Percentiles rank a stretch among this genome's conserved stretches.
These are phyloP conservation scores for Penicillium sp. DNA, from an alignment of 2,329 filamentous ascomycete genomes.

Conservation along the genomic window DNA sequence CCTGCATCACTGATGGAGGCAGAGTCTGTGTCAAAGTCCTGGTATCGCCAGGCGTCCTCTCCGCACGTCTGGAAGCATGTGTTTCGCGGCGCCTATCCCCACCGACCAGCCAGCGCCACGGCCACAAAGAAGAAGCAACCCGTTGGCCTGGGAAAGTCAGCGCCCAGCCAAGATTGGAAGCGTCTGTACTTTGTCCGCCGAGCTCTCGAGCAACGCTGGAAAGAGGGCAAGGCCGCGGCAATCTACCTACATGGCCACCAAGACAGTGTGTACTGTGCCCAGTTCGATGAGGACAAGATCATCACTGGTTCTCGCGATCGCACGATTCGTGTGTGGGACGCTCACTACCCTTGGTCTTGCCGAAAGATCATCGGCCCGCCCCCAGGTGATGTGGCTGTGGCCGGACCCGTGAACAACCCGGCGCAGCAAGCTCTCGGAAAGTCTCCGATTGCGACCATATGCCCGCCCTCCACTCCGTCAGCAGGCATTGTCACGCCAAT, in stretches of 20 bases:
- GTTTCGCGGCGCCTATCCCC: constrained; percentile 59
- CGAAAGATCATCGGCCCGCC: constrained; percentile 80
- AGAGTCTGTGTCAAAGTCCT: constrained; percentile 59
- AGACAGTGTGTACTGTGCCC: constrained; percentile 96
- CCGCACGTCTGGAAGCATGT: constrained; percentile 63
- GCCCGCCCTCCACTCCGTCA: constrained; percentile 53
- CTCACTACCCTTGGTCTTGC: constrained; percentile 78
- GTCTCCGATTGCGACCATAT: constrained; percentile 51
- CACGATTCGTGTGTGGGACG: constrained; percentile 95
- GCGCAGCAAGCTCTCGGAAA: constrained; percentile 43
- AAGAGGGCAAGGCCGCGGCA: constrained; percentile 71
- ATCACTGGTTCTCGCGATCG: constrained; percentile 95
- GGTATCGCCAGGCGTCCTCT: constrained; percentile 58
- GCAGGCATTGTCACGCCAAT: constrained; percentile 52
- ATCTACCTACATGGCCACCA: constrained; percentile 91
- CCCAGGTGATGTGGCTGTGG: constrained; percentile 49
- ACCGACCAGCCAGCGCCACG: constrained; percentile 40
- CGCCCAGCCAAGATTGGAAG: constrained; percentile 76
- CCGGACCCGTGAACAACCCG: constrained; percentile 51
- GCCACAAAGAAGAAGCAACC: constrained; percentile 52
- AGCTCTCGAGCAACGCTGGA: constrained; percentile 78
- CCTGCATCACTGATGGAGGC: constrained; percentile 56
- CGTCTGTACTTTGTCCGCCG: constrained; percentile 77
- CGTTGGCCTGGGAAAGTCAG: constrained; percentile 54
- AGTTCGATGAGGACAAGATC: constrained; percentile 98